phyloP scores from a whole-genome alignment of 176 grass and related monocot genomes.

The Neostapfia colusana region DNA sequence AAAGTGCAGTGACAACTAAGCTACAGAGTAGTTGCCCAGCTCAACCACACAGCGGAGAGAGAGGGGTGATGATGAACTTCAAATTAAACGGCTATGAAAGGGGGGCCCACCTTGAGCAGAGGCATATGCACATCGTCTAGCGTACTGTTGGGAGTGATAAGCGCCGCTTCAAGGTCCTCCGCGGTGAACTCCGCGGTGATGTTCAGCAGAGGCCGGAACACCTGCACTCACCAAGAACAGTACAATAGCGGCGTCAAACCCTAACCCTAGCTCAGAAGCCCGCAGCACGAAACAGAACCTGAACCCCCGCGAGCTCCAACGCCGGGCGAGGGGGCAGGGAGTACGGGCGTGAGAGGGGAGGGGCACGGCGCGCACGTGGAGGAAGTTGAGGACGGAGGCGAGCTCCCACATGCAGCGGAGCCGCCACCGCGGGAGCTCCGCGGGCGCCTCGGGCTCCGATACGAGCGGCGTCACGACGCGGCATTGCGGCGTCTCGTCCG shows the following conservation, averaged over 20 bases:
- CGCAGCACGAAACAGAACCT: background rate
- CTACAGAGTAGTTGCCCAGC: background rate
- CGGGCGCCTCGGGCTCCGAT: slow-evolving; percentile 60
- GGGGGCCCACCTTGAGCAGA: slow-evolving; percentile 68
- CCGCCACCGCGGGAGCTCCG: slow-evolving; percentile 64
- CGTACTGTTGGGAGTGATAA: slow-evolving; percentile 73
- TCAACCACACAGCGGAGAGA: background rate
- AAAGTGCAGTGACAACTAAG: background rate
- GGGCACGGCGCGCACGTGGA: slow-evolving; percentile 60
- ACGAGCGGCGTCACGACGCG: slow-evolving; percentile 84
- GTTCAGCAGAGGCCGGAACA: slow-evolving; percentile 84
- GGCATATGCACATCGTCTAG: slow-evolving; percentile 96
- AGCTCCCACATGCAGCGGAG: slow-evolving; percentile 99
- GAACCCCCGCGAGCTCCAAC: background rate
- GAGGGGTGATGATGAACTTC: background rate
- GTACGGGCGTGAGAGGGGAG: background rate
- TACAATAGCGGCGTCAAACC: slow-evolving; percentile 39
- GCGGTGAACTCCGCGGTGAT: slow-evolving; percentile 77
- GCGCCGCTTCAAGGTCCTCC: slow-evolving; percentile 84
- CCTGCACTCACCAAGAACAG: slow-evolving; percentile 47
- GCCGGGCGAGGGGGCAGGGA: background rate
- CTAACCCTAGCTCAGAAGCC: slow-evolving; percentile 33
- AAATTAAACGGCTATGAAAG: background rate
- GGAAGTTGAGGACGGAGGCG: slow-evolving; percentile 93
- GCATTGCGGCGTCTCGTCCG: slow-evolving; percentile 56